These are phyloP conservation scores for Paramyrothecium sp. DNA, from an alignment of 2,329 filamentous ascomycete genomes.

Conservation along the genomic window DNA sequence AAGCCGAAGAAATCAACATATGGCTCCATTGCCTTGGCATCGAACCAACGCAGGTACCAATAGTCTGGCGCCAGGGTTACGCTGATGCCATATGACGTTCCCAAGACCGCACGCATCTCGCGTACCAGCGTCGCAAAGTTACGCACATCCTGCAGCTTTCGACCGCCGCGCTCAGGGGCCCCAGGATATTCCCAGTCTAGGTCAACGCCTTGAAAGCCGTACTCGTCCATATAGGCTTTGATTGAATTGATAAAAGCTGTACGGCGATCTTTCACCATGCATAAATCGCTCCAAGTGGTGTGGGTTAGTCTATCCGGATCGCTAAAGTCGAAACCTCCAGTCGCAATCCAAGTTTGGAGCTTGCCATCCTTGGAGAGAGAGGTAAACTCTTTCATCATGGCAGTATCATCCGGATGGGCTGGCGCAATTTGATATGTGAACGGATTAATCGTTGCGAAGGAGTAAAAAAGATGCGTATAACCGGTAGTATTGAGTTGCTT, in stretches of 20 bases:
- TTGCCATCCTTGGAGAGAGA: slow-evolving; percentile 21
- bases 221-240: slow-evolving; percentile 11
- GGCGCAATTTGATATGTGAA: slow-evolving; percentile 16
- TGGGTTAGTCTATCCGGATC: slow-evolving; percentile 25
- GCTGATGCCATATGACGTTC: slow-evolving; percentile 36
- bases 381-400: slow-evolving; percentile 5
- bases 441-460: slow-evolving; percentile 31
- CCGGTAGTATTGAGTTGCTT: slow-evolving; percentile 16
- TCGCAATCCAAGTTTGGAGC: slow-evolving; percentile 34
- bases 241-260: slow-evolving; percentile 35
- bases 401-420: neutral
- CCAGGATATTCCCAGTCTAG: slow-evolving; percentile 47
- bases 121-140: slow-evolving; percentile 33
- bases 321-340: slow-evolving; percentile 41
- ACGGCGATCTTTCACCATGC: slow-evolving; percentile 17
- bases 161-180: slow-evolving; percentile 32
- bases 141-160: slow-evolving; percentile 24
- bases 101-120: slow-evolving; percentile 29
- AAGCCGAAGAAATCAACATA: slow-evolving; percentile 36
- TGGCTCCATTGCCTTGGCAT: slow-evolving; percentile 31
- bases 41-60: slow-evolving; percentile 36
- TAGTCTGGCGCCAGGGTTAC: slow-evolving; percentile 33
- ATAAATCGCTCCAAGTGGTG: slow-evolving; percentile 25
- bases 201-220: slow-evolving; percentile 35
- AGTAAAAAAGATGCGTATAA: slow-evolving; percentile 29